A percentile compares a stretch with the other conserved stretches of the same genome.
These are phyloP conservation scores for Gelatoporia subvermispora DNA, from an alignment of 768 basidiomycete species.

Conservation along the genomic window DNA sequence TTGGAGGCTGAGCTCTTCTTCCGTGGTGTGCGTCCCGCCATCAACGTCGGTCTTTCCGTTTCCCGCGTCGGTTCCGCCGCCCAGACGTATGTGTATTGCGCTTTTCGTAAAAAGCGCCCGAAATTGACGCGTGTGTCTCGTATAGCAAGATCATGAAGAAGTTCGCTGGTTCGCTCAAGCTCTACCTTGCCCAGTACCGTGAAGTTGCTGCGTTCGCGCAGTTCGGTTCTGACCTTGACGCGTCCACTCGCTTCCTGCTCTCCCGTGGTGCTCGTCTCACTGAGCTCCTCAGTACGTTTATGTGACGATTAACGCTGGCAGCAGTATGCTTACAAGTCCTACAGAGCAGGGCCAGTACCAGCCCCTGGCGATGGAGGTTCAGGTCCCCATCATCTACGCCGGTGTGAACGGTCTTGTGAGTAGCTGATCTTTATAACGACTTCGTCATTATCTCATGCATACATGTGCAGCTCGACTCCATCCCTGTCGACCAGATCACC, in stretches of 20 bases:
- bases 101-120: not conserved
- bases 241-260: conserved; percentile 97
- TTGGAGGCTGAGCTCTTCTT: conserved; percentile 99
- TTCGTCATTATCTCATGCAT: conserved; percentile 4
- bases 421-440: conserved; percentile 11
- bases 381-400: conserved; percentile 98
- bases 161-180: conserved; percentile 98
- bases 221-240: conserved; percentile 99
- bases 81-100: conserved; percentile 74
- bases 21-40: conserved; percentile 99
- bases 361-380: conserved; percentile 89
- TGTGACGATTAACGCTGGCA: too few relatives aligned
- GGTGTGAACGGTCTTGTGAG: conserved; percentile 97
- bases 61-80: conserved; percentile 99
- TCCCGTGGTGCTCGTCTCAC: conserved; percentile 97
- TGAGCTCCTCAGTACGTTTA: conserved; percentile 83
- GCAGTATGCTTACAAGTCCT: conserved; percentile 21
- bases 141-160: conserved; percentile 98
- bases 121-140: not conserved
- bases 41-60: conserved; percentile 99
- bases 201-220: conserved; percentile 99
- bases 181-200: conserved; percentile 99
- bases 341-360: conserved; percentile 98
- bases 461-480: conserved; percentile 70
- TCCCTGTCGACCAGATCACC: conserved; percentile 92